Percentiles rank a stretch among this genome's conserved stretches.
phyloP scores from a whole-genome alignment of 768 basidiomycete genomes.

The Leccinum ochraceum region DNA sequence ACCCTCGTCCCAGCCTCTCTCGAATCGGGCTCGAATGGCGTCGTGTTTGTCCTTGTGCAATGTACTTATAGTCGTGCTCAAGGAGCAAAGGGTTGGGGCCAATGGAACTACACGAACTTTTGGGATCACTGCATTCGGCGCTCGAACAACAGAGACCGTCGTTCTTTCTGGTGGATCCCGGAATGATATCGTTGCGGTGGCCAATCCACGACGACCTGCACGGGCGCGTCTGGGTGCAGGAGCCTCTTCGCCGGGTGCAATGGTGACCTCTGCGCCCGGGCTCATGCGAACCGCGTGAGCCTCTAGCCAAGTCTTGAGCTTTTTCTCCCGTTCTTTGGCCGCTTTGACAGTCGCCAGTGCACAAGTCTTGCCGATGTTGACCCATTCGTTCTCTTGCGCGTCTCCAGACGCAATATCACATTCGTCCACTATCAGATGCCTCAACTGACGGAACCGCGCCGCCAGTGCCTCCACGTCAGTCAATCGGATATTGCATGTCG shows the following conservation, averaged over 20 bases:
- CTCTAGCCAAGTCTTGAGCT: conserved; percentile 53
- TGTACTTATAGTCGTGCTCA: conserved; percentile 44
- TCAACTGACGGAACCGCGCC: conserved; percentile 48
- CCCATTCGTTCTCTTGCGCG: conserved; percentile 55
- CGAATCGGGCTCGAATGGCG: conserved; percentile 52
- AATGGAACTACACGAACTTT: conserved; percentile 62
- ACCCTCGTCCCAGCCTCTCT: conserved; percentile 64
- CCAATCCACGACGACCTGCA: conserved; percentile 61
- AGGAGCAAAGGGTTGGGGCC: conserved; percentile 46
- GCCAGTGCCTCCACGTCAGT: conserved; percentile 57
- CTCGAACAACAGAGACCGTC: conserved; percentile 10
- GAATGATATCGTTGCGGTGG: conserved; percentile 64
- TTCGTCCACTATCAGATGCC: conserved; percentile 71
- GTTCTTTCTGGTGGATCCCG: conserved; percentile 33
- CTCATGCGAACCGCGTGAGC: conserved; percentile 16
- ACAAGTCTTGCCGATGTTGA: conserved; percentile 57
- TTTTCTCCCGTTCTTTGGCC: conserved; percentile 68
- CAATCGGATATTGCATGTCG: conserved; percentile 61
- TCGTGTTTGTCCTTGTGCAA: conserved; percentile 38
- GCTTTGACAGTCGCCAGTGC: conserved; percentile 61
- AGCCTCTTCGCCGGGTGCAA: neutral
- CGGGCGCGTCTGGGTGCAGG: conserved; percentile 26
- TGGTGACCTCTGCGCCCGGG: neutral
- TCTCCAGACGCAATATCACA: conserved; percentile 58
- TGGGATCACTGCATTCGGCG: conserved; percentile 19